Evolutionary conservation across 495 filamentous ascomycete species (phyloP).

Genomic region (Podospora appendiculata): DNA sequence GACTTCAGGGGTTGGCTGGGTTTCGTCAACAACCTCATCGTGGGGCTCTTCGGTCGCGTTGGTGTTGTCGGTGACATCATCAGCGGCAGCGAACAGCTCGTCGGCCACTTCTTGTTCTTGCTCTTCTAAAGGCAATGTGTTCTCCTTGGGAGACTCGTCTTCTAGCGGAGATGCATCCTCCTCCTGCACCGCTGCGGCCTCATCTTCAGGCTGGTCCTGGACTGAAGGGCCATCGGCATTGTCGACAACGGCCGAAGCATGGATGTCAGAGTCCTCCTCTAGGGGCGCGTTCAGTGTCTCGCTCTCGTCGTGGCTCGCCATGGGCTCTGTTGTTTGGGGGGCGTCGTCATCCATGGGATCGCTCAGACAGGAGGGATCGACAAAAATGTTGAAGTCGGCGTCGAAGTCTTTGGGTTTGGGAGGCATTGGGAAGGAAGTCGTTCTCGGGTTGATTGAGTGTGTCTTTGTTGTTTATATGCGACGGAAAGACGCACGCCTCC

Average conservation of each 20-base stretch:
- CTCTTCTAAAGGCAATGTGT: neutral
- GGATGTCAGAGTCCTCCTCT: too few species aligned
- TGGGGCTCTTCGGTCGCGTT: too few species aligned
- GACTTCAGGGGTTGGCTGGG: too few species aligned
- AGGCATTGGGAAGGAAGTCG: constrained; percentile 9
- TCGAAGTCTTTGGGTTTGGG: constrained; percentile 16
- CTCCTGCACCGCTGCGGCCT: neutral
- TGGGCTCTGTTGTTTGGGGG: neutral
- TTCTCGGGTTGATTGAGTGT: neutral
- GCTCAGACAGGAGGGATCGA: constrained; percentile 32
- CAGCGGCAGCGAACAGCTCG: neutral
- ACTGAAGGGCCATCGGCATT: too few species aligned
- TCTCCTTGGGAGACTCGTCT: neutral
- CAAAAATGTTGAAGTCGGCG: constrained; percentile 34
- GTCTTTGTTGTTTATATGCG: constrained; percentile 12
- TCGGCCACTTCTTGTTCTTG: neutral
- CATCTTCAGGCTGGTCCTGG: too few species aligned
- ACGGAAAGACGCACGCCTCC: neutral
- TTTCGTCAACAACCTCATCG: too few species aligned
- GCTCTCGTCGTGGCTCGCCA: neutral
- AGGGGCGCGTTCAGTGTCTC: too few species aligned
- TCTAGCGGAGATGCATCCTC: neutral
- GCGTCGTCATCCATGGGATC: constrained; percentile 25
- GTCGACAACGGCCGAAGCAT: too few species aligned
- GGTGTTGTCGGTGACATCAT: too few species aligned